Base-by-base conservation (phyloP, 805 yeast species). In the Nakazawaea pomicola region DNA sequence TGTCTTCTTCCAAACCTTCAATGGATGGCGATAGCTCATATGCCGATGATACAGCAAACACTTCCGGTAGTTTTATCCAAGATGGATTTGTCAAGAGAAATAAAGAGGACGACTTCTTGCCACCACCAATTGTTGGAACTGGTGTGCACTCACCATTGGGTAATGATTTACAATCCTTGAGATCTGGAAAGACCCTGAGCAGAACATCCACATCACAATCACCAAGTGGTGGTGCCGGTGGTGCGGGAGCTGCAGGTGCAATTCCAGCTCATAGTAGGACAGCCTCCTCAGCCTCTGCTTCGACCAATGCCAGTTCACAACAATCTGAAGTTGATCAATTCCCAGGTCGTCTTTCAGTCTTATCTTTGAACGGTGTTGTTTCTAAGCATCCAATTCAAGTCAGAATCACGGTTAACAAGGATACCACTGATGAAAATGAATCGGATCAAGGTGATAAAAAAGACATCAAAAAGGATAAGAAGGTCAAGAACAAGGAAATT, bases 281-380 rank as follows among this genome's bases (percentile, higher is more conserved):
- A n/a, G n/a, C n/a, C n/a, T 47, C 29, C 9, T 14, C 46, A n/a
- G 38, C 45, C 36, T 52, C 60, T 20, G 64, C 71, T 31, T 59
- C 65, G 52, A 60, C 60, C 8, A 61, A 62, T 25, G 56, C 68
- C 35, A 52, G 62, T 23, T 23, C 25, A 23, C 10, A 8, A 25
- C 47, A 58, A 27, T 65, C 64, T 0, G 29, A 25, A 16, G 58
- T 65, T 2, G 62, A 52, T 47, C 56, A 70, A 34, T 46, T 70
- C 52, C 76, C 79, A 4, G 90, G 89, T 24, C 60, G 76, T 42
- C 51, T 80, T 33, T 68, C 72, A 2, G 58, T 83, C 36, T 58
- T 78, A 21, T 62, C 73, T 3, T 33, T 59, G 25, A 36, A 33
- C 9, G 59, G 60, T 4, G 16, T 46, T 4, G 40, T 29, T 4